phyloP scores from a whole-genome alignment of 169 alveolate genomes.

The Pseudocohnilembus persalinus region DNA sequence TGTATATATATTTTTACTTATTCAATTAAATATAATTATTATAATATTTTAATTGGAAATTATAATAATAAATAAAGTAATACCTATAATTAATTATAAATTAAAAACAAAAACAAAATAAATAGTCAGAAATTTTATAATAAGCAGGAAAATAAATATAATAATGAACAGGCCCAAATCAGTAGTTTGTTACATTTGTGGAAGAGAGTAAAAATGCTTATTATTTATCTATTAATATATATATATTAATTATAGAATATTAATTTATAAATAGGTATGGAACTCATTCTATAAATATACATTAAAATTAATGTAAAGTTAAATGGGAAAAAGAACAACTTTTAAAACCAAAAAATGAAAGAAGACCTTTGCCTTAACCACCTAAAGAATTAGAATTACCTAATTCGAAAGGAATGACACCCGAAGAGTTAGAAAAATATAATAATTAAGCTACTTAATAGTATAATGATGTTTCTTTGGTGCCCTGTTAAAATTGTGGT shows the following conservation, averaged over 20 bases:
- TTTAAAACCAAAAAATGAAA: conserved; percentile 58
- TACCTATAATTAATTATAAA: no score
- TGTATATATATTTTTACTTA: no score
- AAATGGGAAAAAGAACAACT: conserved; percentile 63
- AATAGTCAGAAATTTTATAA: no score
- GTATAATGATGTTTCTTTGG: conserved; percentile 58
- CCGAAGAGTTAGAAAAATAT: conserved; percentile 42
- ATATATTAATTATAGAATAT: neutral
- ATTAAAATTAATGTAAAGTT: conserved; percentile 66
- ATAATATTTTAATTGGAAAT: no score
- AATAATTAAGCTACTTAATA: conserved; percentile 54
- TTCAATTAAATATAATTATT: no score
- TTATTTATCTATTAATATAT: neutral
- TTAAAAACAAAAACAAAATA: no score
- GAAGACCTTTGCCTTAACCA: conserved; percentile 40
- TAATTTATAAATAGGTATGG: conserved; percentile 44
- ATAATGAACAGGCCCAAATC: conserved; percentile 32
- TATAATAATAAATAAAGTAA: no score
- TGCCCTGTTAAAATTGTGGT: conserved; percentile 59
- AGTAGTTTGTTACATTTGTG: conserved; percentile 46
- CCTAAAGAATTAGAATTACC: conserved; percentile 32
- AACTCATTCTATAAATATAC: conserved; percentile 70
- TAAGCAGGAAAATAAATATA: neutral
- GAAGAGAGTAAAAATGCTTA: conserved; percentile 25
- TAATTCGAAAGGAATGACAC: conserved; percentile 9